phyloP scores from a whole-genome alignment of 805 yeast species.

The Candida montana region DNA sequence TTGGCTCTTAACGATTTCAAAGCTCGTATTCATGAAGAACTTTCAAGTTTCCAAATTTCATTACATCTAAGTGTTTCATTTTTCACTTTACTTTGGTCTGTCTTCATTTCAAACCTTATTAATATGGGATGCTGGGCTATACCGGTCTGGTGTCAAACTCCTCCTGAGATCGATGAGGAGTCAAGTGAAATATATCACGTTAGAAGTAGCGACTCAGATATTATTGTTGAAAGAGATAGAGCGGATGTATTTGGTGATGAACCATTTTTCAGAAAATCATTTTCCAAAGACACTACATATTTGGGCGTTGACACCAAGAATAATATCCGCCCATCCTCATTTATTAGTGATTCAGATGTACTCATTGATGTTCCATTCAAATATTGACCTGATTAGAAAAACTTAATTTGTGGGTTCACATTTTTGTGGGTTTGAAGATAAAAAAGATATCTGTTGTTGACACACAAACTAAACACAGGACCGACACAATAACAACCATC shows the following conservation, averaged over 20 bases:
- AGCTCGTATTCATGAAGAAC: conserved; percentile 19
- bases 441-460: no score
- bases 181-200: background rate
- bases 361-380: conserved; percentile 7
- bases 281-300: no score
- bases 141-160: conserved; percentile 51
- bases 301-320: background rate
- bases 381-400: background rate
- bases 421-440: background rate
- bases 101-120: conserved; percentile 21
- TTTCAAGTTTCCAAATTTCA: conserved; percentile 43
- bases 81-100: conserved; percentile 37
- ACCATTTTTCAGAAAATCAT: no score
- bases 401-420: background rate
- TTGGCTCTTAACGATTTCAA: conserved; percentile 20
- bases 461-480: no score
- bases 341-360: background rate
- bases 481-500: no score
- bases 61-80: conserved; percentile 38
- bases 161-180: conserved; percentile 18
- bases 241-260: background rate
- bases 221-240: background rate
- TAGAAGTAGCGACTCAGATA: background rate
- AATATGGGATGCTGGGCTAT: conserved; percentile 32
- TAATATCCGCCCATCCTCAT: background rate